Evolutionary conservation across 129 eudicot species (phyloP), one percentile per base, ranked within the genome.

Genomic region (Pulicaria dysenterica): DNA sequence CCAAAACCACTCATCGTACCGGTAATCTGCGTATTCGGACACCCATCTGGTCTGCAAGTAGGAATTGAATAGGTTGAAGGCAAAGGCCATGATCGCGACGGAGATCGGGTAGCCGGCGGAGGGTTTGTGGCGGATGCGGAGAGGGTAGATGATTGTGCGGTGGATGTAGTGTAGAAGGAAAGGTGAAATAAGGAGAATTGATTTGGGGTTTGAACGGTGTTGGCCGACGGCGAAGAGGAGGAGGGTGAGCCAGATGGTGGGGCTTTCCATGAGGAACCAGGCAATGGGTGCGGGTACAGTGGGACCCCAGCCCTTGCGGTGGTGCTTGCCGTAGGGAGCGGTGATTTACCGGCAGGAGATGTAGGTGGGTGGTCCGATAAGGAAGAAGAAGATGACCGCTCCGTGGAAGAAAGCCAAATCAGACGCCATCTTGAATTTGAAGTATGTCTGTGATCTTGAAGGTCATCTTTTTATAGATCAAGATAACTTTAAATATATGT

Each of bases 311-410:
- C 96, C 96, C 2, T 83, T 15, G 16, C 96, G 93, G 82, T 46
- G 68, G 88, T 94, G 97, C 55, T 84, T 85, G 78, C 99, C 99
- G 67, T 94, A 94, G 0, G 99, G 98, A 51, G 97, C 97, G 63
- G 91, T 81, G 80, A 80, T 82, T 86, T 76, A 90, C n/a, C 78
- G 83, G 73, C 80, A 84, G 75, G 91, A 58, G 79, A 90, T 13
- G 83, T 70, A 61, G 43, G 93, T 90, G 19, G 89, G 88, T 12
- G 87, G 91, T 34, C 79, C 65, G 55, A 84, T 81, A 6, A 88
- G 56, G 70, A 67, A 74, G 81, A 78, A 76, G 19, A 80, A 46
- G 17, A 82, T 44, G 10, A 90, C 73, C 73, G 83, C 41, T 82
- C 45, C 58, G 47, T 79, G 60, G 83, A 79, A 94, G 39, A 94